phyloP scores from a whole-genome alignment of 208 protist species.

The Leptomonas pyrrhocoris region DNA sequence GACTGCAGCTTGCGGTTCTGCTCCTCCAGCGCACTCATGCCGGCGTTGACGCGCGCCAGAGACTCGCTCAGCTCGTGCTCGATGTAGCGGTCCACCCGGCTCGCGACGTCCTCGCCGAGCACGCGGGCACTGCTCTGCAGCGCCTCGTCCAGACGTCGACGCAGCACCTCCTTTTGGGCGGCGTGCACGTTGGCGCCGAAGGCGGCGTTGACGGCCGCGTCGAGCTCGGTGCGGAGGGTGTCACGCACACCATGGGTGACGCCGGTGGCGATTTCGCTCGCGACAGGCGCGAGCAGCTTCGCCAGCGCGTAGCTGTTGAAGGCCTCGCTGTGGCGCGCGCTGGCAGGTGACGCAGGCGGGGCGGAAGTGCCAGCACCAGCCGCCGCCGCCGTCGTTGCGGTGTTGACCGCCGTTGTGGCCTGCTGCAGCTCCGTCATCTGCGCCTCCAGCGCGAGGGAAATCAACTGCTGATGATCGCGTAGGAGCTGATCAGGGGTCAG shows the following conservation, averaged over 20 bases:
- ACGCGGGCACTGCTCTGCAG: conserved; percentile 60
- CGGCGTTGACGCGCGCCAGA: conserved; percentile 48
- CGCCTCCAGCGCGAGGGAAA: conserved; percentile 83
- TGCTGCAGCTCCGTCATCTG: conserved; percentile 91
- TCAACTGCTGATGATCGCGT: conserved; percentile 79
- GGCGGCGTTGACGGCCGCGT: conserved; percentile 61
- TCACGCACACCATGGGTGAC: conserved; percentile 69
- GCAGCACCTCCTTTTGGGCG: conserved; percentile 62
- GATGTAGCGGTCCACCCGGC: conserved; percentile 53
- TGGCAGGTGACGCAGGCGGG: not conserved
- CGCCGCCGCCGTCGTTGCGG: conserved; percentile 2
- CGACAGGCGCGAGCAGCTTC: conserved; percentile 54
- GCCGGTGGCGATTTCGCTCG: conserved; percentile 67
- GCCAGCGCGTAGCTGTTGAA: conserved; percentile 78
- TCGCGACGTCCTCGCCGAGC: conserved; percentile 57
- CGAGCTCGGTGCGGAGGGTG: conserved; percentile 66
- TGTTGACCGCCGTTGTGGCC: not conserved
- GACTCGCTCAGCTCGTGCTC: conserved; percentile 61
- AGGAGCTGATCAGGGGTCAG: conserved; percentile 69
- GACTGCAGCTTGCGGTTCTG: conserved; percentile 71
- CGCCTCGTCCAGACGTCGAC: conserved; percentile 72
- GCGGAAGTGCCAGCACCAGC: not conserved
- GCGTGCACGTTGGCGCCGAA: conserved; percentile 50
- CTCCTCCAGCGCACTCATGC: conserved; percentile 52
- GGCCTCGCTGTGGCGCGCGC: conserved; percentile 26